These are phyloP conservation scores for Nitzschia inconspicua DNA, from an alignment of 108 stramenopile species.

Conservation along the genomic window DNA sequence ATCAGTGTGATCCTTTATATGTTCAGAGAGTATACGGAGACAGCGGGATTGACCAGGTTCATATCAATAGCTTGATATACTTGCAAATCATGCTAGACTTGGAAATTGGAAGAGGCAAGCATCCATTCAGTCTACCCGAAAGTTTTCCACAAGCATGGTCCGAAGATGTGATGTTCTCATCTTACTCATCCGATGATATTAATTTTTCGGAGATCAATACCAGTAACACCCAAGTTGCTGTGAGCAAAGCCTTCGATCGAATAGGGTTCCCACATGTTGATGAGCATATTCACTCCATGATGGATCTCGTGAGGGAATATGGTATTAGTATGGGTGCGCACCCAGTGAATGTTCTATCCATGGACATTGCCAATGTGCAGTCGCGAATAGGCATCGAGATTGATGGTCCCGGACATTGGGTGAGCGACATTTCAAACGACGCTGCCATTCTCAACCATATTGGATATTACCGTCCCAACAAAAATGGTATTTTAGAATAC, in stretches of 20 bases:
- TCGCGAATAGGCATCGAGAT: conserved; percentile 74
- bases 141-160: conserved; percentile 74
- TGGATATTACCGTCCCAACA: neutral
- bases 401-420: conserved; percentile 82
- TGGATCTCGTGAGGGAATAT: conserved; percentile 38
- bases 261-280: conserved; percentile 72
- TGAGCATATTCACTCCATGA: conserved; percentile 61
- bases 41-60: conserved; percentile 31
- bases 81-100: conserved; percentile 63
- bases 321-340: conserved; percentile 31
- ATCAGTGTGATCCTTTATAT: conserved; percentile 32
- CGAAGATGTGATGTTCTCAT: conserved; percentile 22
- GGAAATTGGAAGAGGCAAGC: conserved; percentile 34
- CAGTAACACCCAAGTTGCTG: conserved; percentile 58
- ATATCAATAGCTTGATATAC: conserved; percentile 43
- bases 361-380: conserved; percentile 70
- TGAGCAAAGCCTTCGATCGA: conserved; percentile 50
- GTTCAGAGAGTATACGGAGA: conserved; percentile 25
- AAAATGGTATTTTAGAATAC: conserved; percentile 14
- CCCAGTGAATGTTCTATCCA: conserved; percentile 20
- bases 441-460: neutral
- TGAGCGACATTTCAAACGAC: conserved; percentile 52
- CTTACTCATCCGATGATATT: neutral
- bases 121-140: conserved; percentile 41
- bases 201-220: conserved; percentile 37